Conservation (phyloP, 2,329 filamentous ascomycete species). For the Endothia cerciana region DNA sequence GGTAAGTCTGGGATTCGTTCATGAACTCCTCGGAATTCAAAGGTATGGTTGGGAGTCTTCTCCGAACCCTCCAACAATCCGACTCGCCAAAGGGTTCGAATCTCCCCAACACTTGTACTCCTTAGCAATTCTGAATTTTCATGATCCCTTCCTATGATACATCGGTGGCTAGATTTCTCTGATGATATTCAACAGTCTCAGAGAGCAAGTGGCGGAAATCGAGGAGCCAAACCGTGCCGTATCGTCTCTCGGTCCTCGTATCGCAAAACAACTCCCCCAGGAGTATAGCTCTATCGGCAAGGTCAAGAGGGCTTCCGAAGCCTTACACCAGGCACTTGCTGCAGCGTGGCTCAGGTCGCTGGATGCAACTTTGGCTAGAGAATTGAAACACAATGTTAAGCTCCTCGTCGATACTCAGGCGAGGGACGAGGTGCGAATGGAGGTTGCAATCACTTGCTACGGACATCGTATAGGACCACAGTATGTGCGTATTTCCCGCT, state of each 20-base stretch:
- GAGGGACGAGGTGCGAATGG: slow-evolving; percentile 8
- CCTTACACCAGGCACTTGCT: slow-evolving; percentile 19
- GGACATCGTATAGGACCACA: background rate
- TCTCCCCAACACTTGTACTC: no score
- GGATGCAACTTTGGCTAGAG: background rate
- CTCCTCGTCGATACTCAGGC: slow-evolving; percentile 13
- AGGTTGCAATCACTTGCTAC: slow-evolving; percentile 15
- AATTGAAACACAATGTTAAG: slow-evolving; percentile 16
- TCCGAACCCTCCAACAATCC: background rate
- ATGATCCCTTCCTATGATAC: background rate
- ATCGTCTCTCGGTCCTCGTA: background rate
- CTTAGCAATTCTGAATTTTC: background rate
- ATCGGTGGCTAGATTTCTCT: background rate
- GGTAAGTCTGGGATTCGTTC: background rate
- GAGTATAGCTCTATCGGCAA: slow-evolving; percentile 13
- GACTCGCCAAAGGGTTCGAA: background rate
- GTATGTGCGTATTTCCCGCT: background rate
- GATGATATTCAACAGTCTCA: background rate
- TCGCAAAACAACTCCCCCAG: background rate
- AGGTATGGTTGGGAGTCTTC: background rate
- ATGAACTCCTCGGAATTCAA: no score
- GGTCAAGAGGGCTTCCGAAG: slow-evolving; percentile 17
- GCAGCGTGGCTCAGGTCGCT: slow-evolving; percentile 5
- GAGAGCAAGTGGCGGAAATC: slow-evolving; percentile 6
- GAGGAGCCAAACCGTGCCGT: background rate